Evolutionary conservation across 2,329 filamentous ascomycete species (phyloP).

Genomic region (Metarhizium rileyi): DNA sequence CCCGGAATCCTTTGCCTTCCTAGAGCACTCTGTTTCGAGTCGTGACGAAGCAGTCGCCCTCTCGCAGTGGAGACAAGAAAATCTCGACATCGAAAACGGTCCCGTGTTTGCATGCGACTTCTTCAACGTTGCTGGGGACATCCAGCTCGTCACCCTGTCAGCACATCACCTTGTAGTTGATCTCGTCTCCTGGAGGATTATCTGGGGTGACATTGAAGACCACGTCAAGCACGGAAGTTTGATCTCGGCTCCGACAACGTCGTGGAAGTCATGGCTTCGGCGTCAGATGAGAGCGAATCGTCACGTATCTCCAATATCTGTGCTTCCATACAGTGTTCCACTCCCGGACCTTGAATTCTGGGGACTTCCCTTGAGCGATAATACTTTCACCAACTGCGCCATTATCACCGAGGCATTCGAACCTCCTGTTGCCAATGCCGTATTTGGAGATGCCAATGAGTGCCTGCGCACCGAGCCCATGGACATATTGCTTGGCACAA

Average conservation of each 20-base stretch:
- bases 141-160: conserved; percentile 6
- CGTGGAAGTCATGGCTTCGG: conserved; percentile 28
- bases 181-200: conserved; percentile 39
- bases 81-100: conserved; percentile 9
- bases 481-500: conserved; percentile 27
- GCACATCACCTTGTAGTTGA: conserved; percentile 22
- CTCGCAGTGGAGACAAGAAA: conserved; percentile 4
- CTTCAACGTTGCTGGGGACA: conserved; percentile 8
- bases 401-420: conserved; percentile 7
- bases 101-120: conserved; percentile 13
- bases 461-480: conserved; percentile 25
- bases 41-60: neutral
- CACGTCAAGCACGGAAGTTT: conserved; percentile 4
- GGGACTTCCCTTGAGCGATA: conserved; percentile 6
- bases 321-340: conserved; percentile 6
- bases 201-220: conserved; percentile 11
- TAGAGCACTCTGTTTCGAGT: neutral
- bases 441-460: conserved; percentile 18
- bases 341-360: conserved; percentile 13
- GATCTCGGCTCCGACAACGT: conserved; percentile 5
- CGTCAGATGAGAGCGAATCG: conserved; percentile 21
- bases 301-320: neutral
- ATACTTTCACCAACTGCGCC: conserved; percentile 6
- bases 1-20: neutral
- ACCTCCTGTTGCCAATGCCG: neutral